phyloP scores from a whole-genome alignment of 768 basidiomycete species.

The Hericium erinaceus region DNA sequence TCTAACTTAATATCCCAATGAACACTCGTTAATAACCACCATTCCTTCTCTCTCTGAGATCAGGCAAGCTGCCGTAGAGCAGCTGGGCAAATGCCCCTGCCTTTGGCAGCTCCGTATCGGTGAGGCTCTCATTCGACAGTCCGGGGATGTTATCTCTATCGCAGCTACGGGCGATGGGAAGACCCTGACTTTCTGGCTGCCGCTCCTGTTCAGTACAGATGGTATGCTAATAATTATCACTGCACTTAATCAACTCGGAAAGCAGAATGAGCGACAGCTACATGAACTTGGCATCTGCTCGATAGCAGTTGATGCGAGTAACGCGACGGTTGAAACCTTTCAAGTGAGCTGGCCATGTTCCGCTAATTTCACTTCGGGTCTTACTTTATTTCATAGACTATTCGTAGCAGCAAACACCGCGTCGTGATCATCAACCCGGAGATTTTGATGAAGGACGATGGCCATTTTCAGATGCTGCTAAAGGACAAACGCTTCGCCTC shows the following conservation, averaged over 20 bases:
- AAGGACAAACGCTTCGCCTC: slow-evolving; percentile 16
- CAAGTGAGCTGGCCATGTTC: neutral
- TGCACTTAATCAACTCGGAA: neutral
- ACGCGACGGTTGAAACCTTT: neutral
- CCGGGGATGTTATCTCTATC: neutral
- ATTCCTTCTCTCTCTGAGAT: neutral
- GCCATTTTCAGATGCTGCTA: slow-evolving; percentile 16
- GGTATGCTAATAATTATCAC: neutral
- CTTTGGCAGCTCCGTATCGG: neutral
- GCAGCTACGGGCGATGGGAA: neutral
- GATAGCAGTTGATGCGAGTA: neutral
- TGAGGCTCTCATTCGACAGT: neutral
- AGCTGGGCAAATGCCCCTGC: neutral
- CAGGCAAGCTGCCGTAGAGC: neutral
- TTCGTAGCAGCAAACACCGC: slow-evolving; percentile 16
- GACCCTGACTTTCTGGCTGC: neutral
- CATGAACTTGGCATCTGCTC: neutral
- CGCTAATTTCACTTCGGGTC: neutral
- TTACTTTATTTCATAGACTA: slow-evolving; percentile 13
- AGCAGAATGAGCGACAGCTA: neutral
- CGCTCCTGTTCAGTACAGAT: neutral
- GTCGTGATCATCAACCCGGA: slow-evolving; percentile 24
- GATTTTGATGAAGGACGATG: slow-evolving; percentile 15
- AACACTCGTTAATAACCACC: neutral
- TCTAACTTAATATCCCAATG: neutral